Percentiles rank a stretch among this genome's conserved stretches.
phyloP scores from a whole-genome alignment of 768 basidiomycete species.

The Xanthoconium purpureum region DNA sequence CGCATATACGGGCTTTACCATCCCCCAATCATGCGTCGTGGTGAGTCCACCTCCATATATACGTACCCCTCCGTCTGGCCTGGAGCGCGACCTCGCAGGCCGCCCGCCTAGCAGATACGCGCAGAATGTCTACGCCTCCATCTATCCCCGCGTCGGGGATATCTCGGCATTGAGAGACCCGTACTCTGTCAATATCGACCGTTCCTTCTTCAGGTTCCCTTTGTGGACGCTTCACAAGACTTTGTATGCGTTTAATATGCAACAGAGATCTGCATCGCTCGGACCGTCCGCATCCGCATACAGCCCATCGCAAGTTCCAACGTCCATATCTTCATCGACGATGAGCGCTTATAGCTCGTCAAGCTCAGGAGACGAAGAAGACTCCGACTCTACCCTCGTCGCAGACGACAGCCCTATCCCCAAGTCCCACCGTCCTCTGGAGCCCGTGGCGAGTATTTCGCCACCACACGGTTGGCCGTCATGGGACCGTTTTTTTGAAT shows the following conservation, averaged over 20 bases:
- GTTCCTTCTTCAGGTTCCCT: slow-evolving; percentile 53
- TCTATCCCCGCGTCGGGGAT: slow-evolving; percentile 64
- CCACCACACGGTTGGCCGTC: slow-evolving; percentile 4
- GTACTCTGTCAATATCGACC: slow-evolving; percentile 54
- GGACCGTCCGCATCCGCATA: slow-evolving; percentile 12
- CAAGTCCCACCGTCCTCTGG: neutral
- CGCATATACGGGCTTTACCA: slow-evolving; percentile 30
- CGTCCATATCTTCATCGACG: slow-evolving; percentile 20
- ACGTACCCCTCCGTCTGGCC: slow-evolving; percentile 25
- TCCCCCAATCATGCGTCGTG: neutral
- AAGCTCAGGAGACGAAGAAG: slow-evolving; percentile 30
- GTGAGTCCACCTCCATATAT: slow-evolving; percentile 17
- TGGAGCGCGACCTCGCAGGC: slow-evolving; percentile 28
- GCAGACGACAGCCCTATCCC: slow-evolving; percentile 38
- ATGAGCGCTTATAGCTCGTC: slow-evolving; percentile 19
- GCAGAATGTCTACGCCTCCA: slow-evolving; percentile 25
- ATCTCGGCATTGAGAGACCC: slow-evolving; percentile 56
- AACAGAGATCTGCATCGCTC: slow-evolving; percentile 23
- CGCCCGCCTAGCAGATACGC: slow-evolving; percentile 3
- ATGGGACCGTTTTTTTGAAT: slow-evolving; percentile 24
- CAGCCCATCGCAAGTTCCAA: neutral
- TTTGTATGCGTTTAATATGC: slow-evolving; percentile 61
- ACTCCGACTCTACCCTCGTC: slow-evolving; percentile 58
- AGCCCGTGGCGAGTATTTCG: slow-evolving; percentile 5
- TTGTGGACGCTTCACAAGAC: slow-evolving; percentile 67